Base-by-base conservation (phyloP, 768 basidiomycete species). In the Trametes punicea region DNA sequence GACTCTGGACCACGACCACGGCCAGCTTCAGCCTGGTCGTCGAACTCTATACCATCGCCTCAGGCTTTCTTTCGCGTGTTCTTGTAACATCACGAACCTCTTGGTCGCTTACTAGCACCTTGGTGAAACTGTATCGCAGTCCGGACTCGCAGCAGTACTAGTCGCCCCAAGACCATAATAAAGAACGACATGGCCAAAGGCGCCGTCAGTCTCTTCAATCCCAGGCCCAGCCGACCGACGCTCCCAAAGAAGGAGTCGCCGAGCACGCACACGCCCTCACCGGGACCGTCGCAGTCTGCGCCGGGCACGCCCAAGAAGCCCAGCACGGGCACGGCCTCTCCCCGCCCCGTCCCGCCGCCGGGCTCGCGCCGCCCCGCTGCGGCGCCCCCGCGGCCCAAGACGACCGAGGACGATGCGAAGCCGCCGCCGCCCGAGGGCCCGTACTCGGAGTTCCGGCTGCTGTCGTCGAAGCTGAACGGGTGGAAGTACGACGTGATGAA, bases 401-500 rank as follows among this genome's bases (percentile, higher is more conserved):
- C n/a, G n/a, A n/a, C 74, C 45, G 84, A 84, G 27, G 81, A 78
- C 55, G 68, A 70, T 7, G 66, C 81, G 46, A 74, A 79, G 53
- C 55, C 62, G 11, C 50, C 58, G 56, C 79, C 86, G 38, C 88
- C 87, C 33, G 82, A 85, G 36, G 82, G 83, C 59, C 77, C 83
- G 0, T 92, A 74, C 73, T 79, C 82, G 60, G 90, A 93, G 68
- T 93, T 83, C 74, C 81, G 80, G 66, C 81, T 93, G 65, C 80
- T 90, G 70, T 89, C 89, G 6, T 87, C 87, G 26, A 81, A 83
- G 15, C 81, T 87, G 67, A 88, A 89, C 67, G 89, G 87, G 25
- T 93, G 90, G 90, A 90, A 88, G 67, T 90, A 92, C 78, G 89
- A 93, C 72, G 83, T 94, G 56, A 91, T 94, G 88, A 92, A 92